Evolutionary conservation across 208 protist species (phyloP), one percentile per base, ranked within the genome.

Genomic region (Acanthamoeba royreba): DNA sequence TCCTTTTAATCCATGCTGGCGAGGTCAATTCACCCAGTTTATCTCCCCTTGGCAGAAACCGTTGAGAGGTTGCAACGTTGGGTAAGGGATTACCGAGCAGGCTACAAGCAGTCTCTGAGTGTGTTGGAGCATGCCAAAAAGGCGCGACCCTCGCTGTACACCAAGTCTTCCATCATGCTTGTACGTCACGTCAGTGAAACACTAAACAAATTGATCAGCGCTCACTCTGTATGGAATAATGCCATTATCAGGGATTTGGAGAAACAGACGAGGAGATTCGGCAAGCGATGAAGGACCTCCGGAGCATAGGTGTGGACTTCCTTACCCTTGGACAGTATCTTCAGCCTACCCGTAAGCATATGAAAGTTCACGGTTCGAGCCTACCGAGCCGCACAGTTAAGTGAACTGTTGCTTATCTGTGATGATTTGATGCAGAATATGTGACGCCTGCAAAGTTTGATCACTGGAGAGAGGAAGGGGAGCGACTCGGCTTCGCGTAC

Each of bases 121-220:
- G 98, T 98, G 7, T 97, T 99, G 19, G 96, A 98, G 93, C 96
- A 98, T 88, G 98, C 97, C 17, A 98, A 98, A 89, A 91, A 96
- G 52, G 42, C 45, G 13, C 53, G 52, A 15, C 96, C 95, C 1
- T 89, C 94, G 2, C 92, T 99, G 93, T 95, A 99, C 28, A 99
- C 99, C 0, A 99, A 99, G 96, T 98, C 98, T 52, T 99, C 98
- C 87, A 99, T 99, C 93, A 99, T 99, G 99, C 97, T 99, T 3
- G 93, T 94, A 93, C 52, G 33, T 19, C 19, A 13, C 15, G 43
- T 2, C 86, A 17, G n/a, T 13, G n/a, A 35, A 13, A 17, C 17
- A 35, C 45, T 58, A 25, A n/a, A 15, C 15, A 35, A 33, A 4
- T 61, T 2, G 13, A 28, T 13, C 49, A 63, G 43, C 31, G 19